Percentiles rank a stretch among this genome's conserved stretches.
Conservation (phyloP, 1,139 yeast species). For the Suhomyces yuchorum region DNA sequence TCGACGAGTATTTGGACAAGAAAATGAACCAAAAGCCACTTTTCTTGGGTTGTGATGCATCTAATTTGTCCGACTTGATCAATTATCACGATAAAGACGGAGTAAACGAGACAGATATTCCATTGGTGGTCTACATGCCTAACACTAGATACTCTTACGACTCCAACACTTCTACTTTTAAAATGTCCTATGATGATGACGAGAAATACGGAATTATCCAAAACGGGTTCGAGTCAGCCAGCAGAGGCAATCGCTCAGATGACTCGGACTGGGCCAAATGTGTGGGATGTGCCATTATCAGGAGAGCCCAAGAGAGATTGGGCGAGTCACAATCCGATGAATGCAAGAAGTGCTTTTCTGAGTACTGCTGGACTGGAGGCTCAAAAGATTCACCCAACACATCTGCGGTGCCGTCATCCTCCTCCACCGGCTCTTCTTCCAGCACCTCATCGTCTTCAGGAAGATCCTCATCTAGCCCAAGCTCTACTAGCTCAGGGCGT, state of each 20-base stretch:
- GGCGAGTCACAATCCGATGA: conserved; percentile 41
- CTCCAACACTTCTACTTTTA: conserved; percentile 43
- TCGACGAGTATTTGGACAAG: conserved; percentile 29
- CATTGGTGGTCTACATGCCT: conserved; percentile 44
- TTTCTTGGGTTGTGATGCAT: conserved; percentile 46
- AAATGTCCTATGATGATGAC: conserved; percentile 40
- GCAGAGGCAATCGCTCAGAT: conserved; percentile 38
- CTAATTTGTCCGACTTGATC: conserved; percentile 31
- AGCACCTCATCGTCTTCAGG: not conserved
- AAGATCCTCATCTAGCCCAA: conserved; percentile 3
- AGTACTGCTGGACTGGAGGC: conserved; percentile 45
- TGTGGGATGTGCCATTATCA: conserved; percentile 50
- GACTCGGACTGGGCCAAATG: conserved; percentile 45
- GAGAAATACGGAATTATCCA: conserved; percentile 35
- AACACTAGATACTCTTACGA: conserved; percentile 34
- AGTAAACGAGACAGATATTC: conserved; percentile 38
- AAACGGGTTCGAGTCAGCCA: conserved; percentile 44
- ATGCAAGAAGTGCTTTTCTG: conserved; percentile 40
- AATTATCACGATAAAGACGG: conserved; percentile 30
- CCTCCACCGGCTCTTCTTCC: not conserved
- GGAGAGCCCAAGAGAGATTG: conserved; percentile 45
- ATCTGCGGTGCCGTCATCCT: conserved; percentile 8
- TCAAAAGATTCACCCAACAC: conserved; percentile 21
- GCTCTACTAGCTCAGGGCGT: conserved; percentile 7
- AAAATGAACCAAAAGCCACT: conserved; percentile 36